Conservation (phyloP, 1,139 yeast species). For the Zhuliangozyma blackwelliae region DNA sequence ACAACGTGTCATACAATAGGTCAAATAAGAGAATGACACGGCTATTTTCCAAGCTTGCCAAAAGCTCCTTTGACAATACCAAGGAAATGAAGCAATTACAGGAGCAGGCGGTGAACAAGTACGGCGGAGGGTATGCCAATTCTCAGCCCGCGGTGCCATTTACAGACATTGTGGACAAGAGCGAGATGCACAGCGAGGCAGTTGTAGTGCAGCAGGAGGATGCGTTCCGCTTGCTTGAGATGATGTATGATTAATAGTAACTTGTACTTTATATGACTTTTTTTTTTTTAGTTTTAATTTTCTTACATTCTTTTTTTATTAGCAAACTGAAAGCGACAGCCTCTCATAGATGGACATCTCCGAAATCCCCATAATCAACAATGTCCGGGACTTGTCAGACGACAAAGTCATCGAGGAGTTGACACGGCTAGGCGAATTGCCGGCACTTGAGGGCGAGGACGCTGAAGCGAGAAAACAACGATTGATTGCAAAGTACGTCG, state of each 20-base stretch:
- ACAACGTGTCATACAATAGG: conserved; percentile 1
- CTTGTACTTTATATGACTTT: no score
- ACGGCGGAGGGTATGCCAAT: conserved; percentile 1
- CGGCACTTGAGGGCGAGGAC: conserved; percentile 58
- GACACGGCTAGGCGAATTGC: conserved; percentile 53
- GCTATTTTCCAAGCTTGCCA: not conserved
- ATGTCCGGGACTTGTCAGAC: conserved; percentile 43
- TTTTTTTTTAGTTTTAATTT: no score
- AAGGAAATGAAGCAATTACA: conserved; percentile 1
- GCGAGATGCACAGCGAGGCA: not conserved
- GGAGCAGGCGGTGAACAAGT: not conserved
- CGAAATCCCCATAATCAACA: conserved; percentile 24
- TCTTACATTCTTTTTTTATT: no score
- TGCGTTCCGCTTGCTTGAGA: not conserved
- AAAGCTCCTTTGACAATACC: not conserved
- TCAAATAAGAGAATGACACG: not conserved
- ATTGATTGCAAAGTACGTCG: conserved; percentile 17
- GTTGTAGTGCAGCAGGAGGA: conserved; percentile 1
- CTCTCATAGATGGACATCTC: conserved; percentile 14
- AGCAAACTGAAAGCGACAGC: no score
- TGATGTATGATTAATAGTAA: no score
- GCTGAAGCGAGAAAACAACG: conserved; percentile 58
- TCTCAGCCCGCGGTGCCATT: not conserved
- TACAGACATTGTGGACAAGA: not conserved
- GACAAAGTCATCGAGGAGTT: conserved; percentile 51